Percentiles rank a stretch among this genome's conserved stretches.
Evolutionary conservation across 805 yeast species (phyloP).

Genomic region (Schwanniomyces yamadae): DNA sequence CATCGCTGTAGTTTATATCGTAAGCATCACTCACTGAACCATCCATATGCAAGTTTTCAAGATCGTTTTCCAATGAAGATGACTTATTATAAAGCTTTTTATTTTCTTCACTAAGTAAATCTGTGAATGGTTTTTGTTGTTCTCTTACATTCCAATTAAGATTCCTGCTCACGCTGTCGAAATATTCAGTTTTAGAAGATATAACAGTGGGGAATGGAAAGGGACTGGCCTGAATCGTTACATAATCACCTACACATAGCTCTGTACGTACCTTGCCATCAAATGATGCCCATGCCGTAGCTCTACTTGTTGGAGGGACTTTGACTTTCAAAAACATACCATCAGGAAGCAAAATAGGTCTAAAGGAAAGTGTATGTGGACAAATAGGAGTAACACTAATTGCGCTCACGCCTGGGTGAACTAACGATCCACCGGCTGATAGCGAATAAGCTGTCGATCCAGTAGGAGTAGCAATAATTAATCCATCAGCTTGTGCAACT

Average conservation of each 20-base stretch:
- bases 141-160: conserved; percentile 93
- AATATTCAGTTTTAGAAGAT: conserved; percentile 68
- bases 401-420: conserved; percentile 92
- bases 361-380: conserved; percentile 89
- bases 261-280: conserved; percentile 91
- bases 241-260: conserved; percentile 77
- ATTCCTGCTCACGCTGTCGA: conserved; percentile 82
- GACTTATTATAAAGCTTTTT: conserved; percentile 26
- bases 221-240: conserved; percentile 79
- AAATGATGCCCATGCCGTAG: conserved; percentile 96
- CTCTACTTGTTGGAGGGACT: conserved; percentile 74
- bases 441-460: conserved; percentile 96
- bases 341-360: conserved; percentile 91
- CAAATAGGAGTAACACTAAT: conserved; percentile 93
- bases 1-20: conserved; percentile 38
- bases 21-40: conserved; percentile 13
- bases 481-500: conserved; percentile 91
- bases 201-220: conserved; percentile 93
- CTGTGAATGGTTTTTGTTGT: conserved; percentile 72
- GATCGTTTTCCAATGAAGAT: conserved; percentile 2
- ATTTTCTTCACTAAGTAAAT: conserved; percentile 45
- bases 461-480: conserved; percentile 90
- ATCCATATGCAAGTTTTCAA: conserved; percentile 15
- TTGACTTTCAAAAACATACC: conserved; percentile 82
- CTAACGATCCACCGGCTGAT: conserved; percentile 93